Percentiles rank a stretch among this genome's conserved stretches.
Evolutionary conservation across 2,329 filamentous ascomycete species (phyloP).

Genomic region (Scedosporium aurantiacum): DNA sequence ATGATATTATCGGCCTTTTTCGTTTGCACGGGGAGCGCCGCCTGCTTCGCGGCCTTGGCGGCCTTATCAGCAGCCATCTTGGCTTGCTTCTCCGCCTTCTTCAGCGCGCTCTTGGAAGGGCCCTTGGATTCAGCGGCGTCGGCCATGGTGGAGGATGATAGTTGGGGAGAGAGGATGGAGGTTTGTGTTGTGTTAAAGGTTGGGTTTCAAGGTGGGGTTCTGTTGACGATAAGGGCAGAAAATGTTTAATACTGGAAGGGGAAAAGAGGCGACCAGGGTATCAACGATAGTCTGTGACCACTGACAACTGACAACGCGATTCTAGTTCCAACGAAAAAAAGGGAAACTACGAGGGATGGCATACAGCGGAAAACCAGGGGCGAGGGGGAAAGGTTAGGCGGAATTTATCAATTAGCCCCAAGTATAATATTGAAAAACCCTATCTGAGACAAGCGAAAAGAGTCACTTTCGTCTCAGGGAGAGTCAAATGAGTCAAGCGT

Average conservation of each 20-base stretch:
- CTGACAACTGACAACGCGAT: not conserved
- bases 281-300: not conserved
- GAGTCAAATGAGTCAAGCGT: not conserved
- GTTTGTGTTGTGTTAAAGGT: not conserved
- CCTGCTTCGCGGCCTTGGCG: conserved; percentile 49
- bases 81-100: conserved; percentile 56
- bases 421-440: conserved; percentile 3
- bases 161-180: not conserved
- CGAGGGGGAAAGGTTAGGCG: not conserved
- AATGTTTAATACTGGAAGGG: not conserved
- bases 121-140: conserved; percentile 18
- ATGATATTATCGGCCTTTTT: conserved; percentile 62
- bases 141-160: conserved; percentile 20
- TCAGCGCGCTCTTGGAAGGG: conserved; percentile 51
- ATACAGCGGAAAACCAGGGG: not conserved
- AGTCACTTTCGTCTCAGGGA: not conserved
- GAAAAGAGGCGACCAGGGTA: not conserved
- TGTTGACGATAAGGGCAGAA: not conserved
- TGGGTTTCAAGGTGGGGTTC: not conserved
- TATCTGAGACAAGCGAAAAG: not conserved
- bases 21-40: conserved; percentile 37
- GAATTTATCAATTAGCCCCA: conserved; percentile 4
- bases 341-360: not conserved
- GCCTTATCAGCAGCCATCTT: conserved; percentile 51
- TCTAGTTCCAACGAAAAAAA: not conserved